Base-by-base conservation (phyloP, 1,139 yeast species). In the Yamadazyma aaseri region DNA sequence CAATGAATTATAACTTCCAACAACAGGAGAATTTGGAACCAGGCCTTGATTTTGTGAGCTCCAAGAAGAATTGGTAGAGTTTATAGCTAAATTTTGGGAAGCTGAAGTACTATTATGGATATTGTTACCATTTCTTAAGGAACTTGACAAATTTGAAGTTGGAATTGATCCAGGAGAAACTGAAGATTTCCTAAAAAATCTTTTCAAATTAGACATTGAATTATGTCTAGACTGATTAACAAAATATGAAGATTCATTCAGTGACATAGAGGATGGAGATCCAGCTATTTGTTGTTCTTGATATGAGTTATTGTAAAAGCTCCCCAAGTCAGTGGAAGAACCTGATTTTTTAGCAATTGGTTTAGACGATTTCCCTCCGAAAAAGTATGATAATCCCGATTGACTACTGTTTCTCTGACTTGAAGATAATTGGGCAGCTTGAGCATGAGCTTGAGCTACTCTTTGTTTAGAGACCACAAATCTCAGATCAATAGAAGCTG, bases 381-480 rank as follows among this genome's bases (percentile, higher is more conserved):
- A 67, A 36, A 66, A 70, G 7, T 77, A 64, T 16, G 77, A 66
- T n/a, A 74, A 73, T 1, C 77, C 69, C 44, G 73, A 73, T 12
- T 75, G 70, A 3, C 64, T 65, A 26, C 67, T 61, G 33, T 64
- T 53, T 38, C 58, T 68, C 15, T 60, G 58, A 8, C 64, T 48
- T 28, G 63, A 47, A 28, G 60, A 52, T 14, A 65, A 55, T 7
- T 62, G 65, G 9, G 31, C 37, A 22, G 81, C 82, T 26, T 53
- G 58, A 5, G 71, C 71, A 37, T 69, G 74, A 29, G 67, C 79
- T 47, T 77, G 82, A 21, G 81, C 83, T 17, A 81, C 75, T 44
- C 84, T 73, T 46, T 81, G 90, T 48, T 81, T 81, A 3, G 89
- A 80, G 26, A 83, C 74, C 29, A 83, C 79, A 51, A 83, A 83